phyloP scores from a whole-genome alignment of 306 rosid genomes.

The Benincasa hispida region DNA sequence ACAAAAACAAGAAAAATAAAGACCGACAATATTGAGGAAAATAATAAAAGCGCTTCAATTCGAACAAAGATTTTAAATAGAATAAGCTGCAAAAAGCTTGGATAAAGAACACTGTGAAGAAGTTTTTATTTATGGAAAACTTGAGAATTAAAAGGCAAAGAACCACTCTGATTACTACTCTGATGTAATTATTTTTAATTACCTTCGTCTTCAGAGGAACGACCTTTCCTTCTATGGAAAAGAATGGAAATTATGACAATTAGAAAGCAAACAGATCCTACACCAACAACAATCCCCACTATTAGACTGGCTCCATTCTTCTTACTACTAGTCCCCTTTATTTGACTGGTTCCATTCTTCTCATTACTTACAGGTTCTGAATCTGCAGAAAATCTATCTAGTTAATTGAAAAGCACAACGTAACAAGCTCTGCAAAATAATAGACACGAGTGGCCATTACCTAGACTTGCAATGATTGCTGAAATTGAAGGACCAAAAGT shows the following conservation, averaged over 20 bases:
- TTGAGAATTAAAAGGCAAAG: background rate
- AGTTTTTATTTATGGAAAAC: too few species aligned
- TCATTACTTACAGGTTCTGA: constrained; percentile 11
- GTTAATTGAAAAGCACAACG: background rate
- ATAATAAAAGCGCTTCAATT: too few species aligned
- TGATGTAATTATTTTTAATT: background rate
- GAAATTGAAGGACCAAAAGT: constrained; percentile 29
- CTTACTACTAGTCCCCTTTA: background rate
- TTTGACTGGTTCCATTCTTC: constrained; percentile 11
- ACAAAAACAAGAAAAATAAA: too few species aligned
- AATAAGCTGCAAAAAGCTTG: too few species aligned
- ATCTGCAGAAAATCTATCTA: constrained; percentile 25
- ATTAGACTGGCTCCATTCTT: constrained; percentile 21
- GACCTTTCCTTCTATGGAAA: constrained; percentile 31
- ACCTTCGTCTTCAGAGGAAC: constrained; percentile 34
- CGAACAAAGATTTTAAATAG: too few species aligned
- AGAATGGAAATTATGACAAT: constrained; percentile 16
- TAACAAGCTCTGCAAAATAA: background rate
- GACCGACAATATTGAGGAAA: too few species aligned
- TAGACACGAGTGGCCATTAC: constrained; percentile 11
- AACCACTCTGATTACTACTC: background rate
- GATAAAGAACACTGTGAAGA: too few species aligned
- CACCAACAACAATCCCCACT: constrained; percentile 50
- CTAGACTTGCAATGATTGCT: constrained; percentile 25
- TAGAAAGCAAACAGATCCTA: constrained; percentile 27